Conservation (phyloP, 2,329 filamentous ascomycete genomes). For the Colletotrichum neosansevieriae region DNA sequence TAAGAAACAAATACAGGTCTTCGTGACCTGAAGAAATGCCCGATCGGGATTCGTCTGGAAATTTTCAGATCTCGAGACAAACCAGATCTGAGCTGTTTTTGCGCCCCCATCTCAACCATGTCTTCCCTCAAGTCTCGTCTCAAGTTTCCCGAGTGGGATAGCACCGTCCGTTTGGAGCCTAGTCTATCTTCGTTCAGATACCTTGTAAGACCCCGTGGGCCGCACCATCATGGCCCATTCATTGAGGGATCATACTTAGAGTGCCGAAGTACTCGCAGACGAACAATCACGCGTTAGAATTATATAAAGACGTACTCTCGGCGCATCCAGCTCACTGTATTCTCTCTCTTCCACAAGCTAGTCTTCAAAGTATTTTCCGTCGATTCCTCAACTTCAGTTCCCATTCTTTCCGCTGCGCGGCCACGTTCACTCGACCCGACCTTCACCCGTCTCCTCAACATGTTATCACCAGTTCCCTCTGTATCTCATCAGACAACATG, state of each 20-base stretch:
- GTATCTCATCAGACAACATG: constrained; percentile 43
- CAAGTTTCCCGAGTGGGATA: neutral
- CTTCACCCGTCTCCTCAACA: too few relatives aligned
- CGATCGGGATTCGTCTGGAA: neutral
- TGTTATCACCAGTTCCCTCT: too few relatives aligned
- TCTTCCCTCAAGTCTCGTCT: neutral
- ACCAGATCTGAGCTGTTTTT: neutral
- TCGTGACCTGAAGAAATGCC: too few relatives aligned
- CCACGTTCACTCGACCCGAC: neutral
- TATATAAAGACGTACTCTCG: neutral
- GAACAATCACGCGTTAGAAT: neutral
- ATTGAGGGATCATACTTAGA: too few relatives aligned
- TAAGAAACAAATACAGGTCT: too few relatives aligned
- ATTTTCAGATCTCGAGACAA: constrained; percentile 21
- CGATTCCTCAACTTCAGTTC: neutral
- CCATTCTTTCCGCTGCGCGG: constrained; percentile 22
- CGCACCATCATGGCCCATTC: too few relatives aligned
- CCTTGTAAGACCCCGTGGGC: too few relatives aligned
- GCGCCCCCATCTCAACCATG: neutral
- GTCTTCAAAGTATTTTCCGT: neutral
- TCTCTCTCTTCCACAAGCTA: neutral
- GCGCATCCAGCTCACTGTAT: neutral
- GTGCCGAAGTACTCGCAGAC: neutral
- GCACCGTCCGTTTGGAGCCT: too few relatives aligned
- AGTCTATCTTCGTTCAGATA: too few relatives aligned